Conservation (phyloP, 2,329 filamentous ascomycete genomes). For the Elsinoe australis region DNA sequence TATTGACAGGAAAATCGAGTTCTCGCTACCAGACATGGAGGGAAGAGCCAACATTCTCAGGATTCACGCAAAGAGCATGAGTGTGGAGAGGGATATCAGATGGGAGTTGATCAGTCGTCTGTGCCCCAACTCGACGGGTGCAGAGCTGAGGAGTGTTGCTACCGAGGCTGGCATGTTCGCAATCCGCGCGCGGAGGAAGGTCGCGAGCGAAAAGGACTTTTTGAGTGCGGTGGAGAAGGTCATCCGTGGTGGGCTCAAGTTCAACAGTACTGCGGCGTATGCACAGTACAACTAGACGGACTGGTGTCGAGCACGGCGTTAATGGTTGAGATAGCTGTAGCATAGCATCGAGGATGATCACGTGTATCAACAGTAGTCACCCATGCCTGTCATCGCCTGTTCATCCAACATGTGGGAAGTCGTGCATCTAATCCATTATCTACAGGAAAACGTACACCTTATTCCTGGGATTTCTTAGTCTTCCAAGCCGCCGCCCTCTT, state of each 20-base stretch:
- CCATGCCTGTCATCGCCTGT: too few species aligned
- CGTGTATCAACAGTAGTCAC: constrained; percentile 14
- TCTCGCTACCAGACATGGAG: constrained; percentile 92
- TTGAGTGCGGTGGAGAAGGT: constrained; percentile 97
- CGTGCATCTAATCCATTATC: too few species aligned
- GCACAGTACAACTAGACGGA: constrained; percentile 89
- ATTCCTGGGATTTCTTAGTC: constrained; percentile 28
- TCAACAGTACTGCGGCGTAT: constrained; percentile 96
- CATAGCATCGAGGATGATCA: too few species aligned
- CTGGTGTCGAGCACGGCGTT: not conserved
- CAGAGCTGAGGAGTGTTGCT: constrained; percentile 90
- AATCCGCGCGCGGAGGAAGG: constrained; percentile 88
- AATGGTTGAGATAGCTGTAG: not conserved
- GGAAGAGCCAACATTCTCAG: constrained; percentile 94
- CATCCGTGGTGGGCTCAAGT: constrained; percentile 98
- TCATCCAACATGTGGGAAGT: not conserved
- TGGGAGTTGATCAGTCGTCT: constrained; percentile 97
- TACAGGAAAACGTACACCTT: too few species aligned
- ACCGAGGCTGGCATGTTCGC: constrained; percentile 99
- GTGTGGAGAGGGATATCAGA: constrained; percentile 93
- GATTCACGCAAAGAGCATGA: constrained; percentile 99
- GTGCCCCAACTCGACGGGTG: constrained; percentile 94
- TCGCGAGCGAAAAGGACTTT: constrained; percentile 98
- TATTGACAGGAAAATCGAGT: constrained; percentile 98
- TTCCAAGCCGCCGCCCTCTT: constrained; percentile 43